These are phyloP conservation scores for Blastomyces emzantsi DNA, from an alignment of 2,329 filamentous ascomycete species.

Conservation along the genomic window DNA sequence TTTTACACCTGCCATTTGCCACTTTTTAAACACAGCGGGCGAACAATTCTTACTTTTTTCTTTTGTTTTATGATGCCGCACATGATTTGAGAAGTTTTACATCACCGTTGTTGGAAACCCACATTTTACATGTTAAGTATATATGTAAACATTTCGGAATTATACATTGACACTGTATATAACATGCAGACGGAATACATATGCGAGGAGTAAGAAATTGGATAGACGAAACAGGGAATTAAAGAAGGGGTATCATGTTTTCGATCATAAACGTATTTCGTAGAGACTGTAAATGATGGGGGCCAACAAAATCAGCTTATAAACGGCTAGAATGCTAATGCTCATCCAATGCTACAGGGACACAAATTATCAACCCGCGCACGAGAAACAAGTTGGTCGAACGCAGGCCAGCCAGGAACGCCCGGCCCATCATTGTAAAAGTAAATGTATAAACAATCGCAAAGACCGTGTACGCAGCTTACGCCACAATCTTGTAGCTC, in stretches of 20 bases:
- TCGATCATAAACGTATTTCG: background rate
- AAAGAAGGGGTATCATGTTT: conserved; percentile 4
- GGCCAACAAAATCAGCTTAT: background rate
- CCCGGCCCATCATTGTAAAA: background rate
- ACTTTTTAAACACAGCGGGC: background rate
- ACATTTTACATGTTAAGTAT: background rate
- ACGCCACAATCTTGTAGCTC: conserved; percentile 50
- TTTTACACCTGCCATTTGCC: background rate
- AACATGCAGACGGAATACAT: too few relatives aligned
- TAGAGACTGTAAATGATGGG: background rate
- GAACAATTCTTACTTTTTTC: background rate
- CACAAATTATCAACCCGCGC: background rate
- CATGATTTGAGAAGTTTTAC: background rate
- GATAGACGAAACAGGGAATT: background rate
- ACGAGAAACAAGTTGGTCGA: background rate
- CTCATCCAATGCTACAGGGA: background rate
- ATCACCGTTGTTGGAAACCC: background rate
- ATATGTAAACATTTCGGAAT: background rate
- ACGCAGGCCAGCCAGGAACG: background rate
- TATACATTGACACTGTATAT: background rate
- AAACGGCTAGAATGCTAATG: background rate
- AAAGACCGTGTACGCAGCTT: background rate
- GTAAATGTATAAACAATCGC: background rate
- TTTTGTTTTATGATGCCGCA: too few relatives aligned
- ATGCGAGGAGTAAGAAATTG: background rate